Base-by-base conservation (phyloP, 176 grass and related monocot species). In the Oryza meyeriana region DNA sequence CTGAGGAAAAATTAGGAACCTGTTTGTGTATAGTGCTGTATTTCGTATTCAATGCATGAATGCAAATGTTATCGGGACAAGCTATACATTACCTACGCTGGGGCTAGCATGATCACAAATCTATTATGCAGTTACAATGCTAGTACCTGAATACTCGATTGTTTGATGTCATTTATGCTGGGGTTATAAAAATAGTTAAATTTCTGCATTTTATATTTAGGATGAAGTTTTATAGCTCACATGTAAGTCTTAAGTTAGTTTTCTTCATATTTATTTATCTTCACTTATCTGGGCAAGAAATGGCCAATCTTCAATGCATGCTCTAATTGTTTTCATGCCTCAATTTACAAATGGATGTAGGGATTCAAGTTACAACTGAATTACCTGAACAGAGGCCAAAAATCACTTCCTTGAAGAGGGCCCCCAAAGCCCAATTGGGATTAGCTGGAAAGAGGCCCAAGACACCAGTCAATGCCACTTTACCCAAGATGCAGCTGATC, bases 321-420 rank as follows among this genome's bases (percentile, higher is more conserved):
- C 10, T 64, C 26, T 64, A 79, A 79, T 2, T 79, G 29, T 79
- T 79, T 64, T 68, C 63, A 48, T 17, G 20, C 35, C 0, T 2
- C 32, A 55, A 87, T 72, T 30, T 40, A 82, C 24, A 71, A 63
- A 65, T 17, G 52, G 33, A 9, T 66, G 13, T 55, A 67, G 61
- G 61, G n/a, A 66, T 89, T 71, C 40, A 88, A 76, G 81, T 88
- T 70, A 79, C 39, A 82, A 95, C 88, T 70, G 93, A 92, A 86
- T 63, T 86, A 64, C 74, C 93, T 66, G 79, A 38, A 50, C 38
- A 86, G 71, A 92, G 77, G 47, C 72, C 55, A 47, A 86, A 86
- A 88, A 64, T 26, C 61, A 64, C 61, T 28, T 79, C 65, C 47
- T 59, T 33, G 25, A 83, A 73, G 69, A 76, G 82, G 55, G 39